phyloP scores from a whole-genome alignment of 2,329 filamentous ascomycete species.

The Arthroderma sp. region DNA sequence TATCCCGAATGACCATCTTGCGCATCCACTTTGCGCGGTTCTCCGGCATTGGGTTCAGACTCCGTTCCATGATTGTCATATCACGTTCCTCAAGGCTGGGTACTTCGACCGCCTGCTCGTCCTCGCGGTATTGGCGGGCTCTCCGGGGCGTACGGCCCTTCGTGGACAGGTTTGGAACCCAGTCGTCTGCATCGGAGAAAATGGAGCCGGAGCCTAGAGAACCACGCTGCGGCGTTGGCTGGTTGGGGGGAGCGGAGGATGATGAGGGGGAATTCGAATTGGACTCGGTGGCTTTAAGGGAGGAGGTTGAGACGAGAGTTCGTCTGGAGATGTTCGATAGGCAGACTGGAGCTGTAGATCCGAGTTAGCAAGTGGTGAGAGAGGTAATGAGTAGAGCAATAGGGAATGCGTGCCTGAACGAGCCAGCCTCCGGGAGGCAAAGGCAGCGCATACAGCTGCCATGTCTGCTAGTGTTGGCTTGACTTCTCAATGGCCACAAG shows the following conservation, averaged over 20 bases:
- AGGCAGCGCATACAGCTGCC: conserved; percentile 27
- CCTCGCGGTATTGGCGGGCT: conserved; percentile 1
- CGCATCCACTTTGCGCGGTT: conserved; percentile 64
- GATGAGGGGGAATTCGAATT: not conserved
- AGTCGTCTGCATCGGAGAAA: conserved; percentile 25
- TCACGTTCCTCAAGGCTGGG: conserved; percentile 28
- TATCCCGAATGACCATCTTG: conserved; percentile 66
- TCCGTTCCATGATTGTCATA: conserved; percentile 44
- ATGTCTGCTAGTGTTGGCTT: conserved; percentile 12
- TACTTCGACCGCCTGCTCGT: conserved; percentile 8
- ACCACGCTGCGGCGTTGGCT: conserved; percentile 18
- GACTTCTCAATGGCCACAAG: not conserved
- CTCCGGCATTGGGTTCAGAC: conserved; percentile 62
- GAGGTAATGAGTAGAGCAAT: not conserved
- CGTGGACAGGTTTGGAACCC: conserved; percentile 13
- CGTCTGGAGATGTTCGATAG: conserved; percentile 9
- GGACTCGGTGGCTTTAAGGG: conserved; percentile 1
- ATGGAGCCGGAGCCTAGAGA: conserved; percentile 27
- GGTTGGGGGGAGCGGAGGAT: not conserved
- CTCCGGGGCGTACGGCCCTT: conserved; percentile 10
- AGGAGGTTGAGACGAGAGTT: conserved; percentile 8
- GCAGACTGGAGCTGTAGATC: conserved; percentile 4
- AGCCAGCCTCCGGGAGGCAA: conserved; percentile 26
- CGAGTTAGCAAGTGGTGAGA: not conserved
- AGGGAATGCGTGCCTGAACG: conserved; percentile 21